Evolutionary conservation across 2,329 filamentous ascomycete species (phyloP), one percentile per base, ranked within the genome.

Genomic region (Chaetomium sp.): DNA sequence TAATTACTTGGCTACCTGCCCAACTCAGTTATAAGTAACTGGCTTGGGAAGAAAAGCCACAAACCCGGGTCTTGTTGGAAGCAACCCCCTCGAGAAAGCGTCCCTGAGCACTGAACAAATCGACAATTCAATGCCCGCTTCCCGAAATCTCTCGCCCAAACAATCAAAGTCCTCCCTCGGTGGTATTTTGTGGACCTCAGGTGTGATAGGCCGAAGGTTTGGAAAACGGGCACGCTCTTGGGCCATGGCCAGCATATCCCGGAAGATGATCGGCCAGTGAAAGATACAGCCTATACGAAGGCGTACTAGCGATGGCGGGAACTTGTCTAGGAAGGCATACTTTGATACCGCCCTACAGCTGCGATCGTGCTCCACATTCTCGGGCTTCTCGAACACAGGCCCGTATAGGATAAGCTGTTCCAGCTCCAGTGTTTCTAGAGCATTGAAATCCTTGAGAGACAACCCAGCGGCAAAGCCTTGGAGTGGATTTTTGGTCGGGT

Each of bases 231-330:
- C n/a, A 6, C 41, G 14, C 9, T 52, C 41, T 38, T 38, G 9
- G 10, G 49, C 49, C 8, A 52, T 44, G 8, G 42, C 49, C 41
- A 45, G 34, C 14, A 52, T 44, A 8, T 52, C 49, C 32, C 49
- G 27, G 6, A 38, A 52, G 41, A 45, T 34, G 41, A 45, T 45
- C 33, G 49, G 49, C 41, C 49, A 52, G 41, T 52, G 14, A 42
- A 52, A 45, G 32, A 52, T 52, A 27, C 49, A 52, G 6, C 49
- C 49, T 10, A 52, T 14, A 19, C 49, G 49, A 44, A 52, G 34
- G 38, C 34, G 49, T 42, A 44, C 9, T 19, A 52, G 41, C 8
- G 49, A 52, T 35, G 49, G 49, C 33, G 49, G 49, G 33, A 52
- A 38, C 41, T 33, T 45, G 36, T 5, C 34, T 32, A 52, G 49